Base-by-base conservation (phyloP, 1,284 basidiomycete genomes). In the Phlebopus sp. region DNA sequence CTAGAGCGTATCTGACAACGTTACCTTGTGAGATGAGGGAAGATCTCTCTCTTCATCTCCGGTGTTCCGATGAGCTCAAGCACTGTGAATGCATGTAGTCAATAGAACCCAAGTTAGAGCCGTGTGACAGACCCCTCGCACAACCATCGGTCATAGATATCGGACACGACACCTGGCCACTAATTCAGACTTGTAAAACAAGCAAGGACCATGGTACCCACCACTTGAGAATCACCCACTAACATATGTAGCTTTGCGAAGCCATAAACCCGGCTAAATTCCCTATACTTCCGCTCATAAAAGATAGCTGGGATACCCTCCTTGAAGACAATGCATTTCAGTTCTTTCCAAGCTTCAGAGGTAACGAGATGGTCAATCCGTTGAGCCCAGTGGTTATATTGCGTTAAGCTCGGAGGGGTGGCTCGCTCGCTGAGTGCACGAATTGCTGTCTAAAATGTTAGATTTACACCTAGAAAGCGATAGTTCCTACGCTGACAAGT, bases 141-240 rank as follows among this genome's bases (percentile, higher is more conserved):
- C 76, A 75, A 0, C 87, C 88, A 59, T 91, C 88, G 0, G 86
- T 86, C 88, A 90, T 90, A 36, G 79, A 81, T 54, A 88, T 66
- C 1, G 86, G 86, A 50, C 86, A 89, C 49, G 81, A 77, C 9
- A 82, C 71, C 81, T 86, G 43, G n/a, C 27, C 3, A 43, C n/a
- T 19, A 36, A 37, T 13, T 49, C 35, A 42, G 25, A 8, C 15
- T 14, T 29, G 37, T 37, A 21, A 45, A 45, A 42, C 5, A 37
- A 41, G 3, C 25, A 13, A 27, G 1, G 36, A 32, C 25, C 32
- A 10, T 1, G 4, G 5, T 17, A 8, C 74, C 42, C 49, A 86
- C 84, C 63, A 77, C 76, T 53, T 84, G 79, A 7, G 75, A 71
- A 58, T 88, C 84, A 3, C 77, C 84, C 10, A 70, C 71, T 62